phyloP scores from a whole-genome alignment of 495 filamentous ascomycete genomes.

The Lindgomyces ingoldianus region DNA sequence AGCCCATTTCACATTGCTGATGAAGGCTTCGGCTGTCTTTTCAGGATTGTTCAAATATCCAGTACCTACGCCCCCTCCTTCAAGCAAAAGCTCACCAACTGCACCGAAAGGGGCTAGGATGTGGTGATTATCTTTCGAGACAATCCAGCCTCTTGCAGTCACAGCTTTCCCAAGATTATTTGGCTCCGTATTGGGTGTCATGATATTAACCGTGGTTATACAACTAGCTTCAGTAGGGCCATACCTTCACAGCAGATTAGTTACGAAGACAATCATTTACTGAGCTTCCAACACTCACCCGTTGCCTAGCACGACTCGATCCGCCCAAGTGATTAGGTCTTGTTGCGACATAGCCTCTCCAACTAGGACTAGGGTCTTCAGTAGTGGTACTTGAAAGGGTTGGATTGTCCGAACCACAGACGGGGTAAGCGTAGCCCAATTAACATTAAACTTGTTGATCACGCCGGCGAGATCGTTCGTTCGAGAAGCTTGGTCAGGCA shows the following conservation, averaged over 20 bases:
- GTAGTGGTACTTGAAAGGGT: slow-evolving; percentile 42
- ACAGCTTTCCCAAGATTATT: slow-evolving; percentile 40
- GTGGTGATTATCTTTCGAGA: slow-evolving; percentile 40
- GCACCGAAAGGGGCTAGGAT: slow-evolving; percentile 45
- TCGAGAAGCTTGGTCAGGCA: slow-evolving; percentile 47
- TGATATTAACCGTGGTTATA: slow-evolving; percentile 29
- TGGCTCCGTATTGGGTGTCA: slow-evolving; percentile 23
- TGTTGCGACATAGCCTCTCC: slow-evolving; percentile 44
- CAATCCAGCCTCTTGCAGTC: slow-evolving; percentile 45
- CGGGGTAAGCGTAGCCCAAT: slow-evolving; percentile 49
- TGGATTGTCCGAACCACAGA: slow-evolving; percentile 46
- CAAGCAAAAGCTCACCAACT: slow-evolving; percentile 47
- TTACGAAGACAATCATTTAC: not conserved
- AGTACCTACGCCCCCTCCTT: slow-evolving; percentile 42
- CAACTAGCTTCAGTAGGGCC: slow-evolving; percentile 44
- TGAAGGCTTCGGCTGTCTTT: slow-evolving; percentile 44
- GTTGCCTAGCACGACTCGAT: slow-evolving; percentile 31
- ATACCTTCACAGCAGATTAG: slow-evolving; percentile 31
- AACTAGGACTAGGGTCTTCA: slow-evolving; percentile 45
- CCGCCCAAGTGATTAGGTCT: slow-evolving; percentile 27
- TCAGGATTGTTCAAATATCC: slow-evolving; percentile 47
- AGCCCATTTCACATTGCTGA: slow-evolving; percentile 35
- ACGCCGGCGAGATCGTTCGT: slow-evolving; percentile 42
- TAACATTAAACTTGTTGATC: slow-evolving; percentile 45
- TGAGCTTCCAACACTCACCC: not conserved